Percentiles rank a stretch among this genome's conserved stretches.
phyloP scores from a whole-genome alignment of 805 yeast species.

The Kazachstania africana region DNA sequence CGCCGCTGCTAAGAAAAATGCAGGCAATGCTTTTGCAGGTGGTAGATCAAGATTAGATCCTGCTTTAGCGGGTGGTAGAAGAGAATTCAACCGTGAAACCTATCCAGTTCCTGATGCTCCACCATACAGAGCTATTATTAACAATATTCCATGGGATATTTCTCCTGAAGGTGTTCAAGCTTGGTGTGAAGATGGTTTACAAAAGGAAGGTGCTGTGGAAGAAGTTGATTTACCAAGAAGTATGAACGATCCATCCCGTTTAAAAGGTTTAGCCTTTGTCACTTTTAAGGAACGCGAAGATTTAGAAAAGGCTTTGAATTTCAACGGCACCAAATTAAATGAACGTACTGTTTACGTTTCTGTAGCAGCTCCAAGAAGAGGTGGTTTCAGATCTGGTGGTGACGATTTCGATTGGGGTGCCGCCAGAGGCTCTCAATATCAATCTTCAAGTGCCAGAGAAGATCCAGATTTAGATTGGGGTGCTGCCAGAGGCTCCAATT shows the following conservation, averaged over 20 bases:
- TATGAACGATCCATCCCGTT: constrained; percentile 43
- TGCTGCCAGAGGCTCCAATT: background rate
- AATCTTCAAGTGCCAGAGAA: constrained; percentile 24
- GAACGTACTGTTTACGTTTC: constrained; percentile 64
- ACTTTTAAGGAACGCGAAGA: constrained; percentile 70
- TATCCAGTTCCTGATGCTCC: constrained; percentile 84
- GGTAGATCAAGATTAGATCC: constrained; percentile 27
- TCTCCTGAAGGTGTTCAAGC: constrained; percentile 50
- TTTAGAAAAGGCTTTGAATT: constrained; percentile 58
- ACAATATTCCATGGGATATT: constrained; percentile 76
- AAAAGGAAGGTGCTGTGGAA: constrained; percentile 42
- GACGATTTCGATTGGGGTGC: constrained; percentile 34
- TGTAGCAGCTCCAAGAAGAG: constrained; percentile 63
- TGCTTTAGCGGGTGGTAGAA: constrained; percentile 27
- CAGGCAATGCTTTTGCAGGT: constrained; percentile 14
- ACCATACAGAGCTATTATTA: constrained; percentile 84
- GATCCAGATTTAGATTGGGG: constrained; percentile 36
- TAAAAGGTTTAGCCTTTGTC: constrained; percentile 83
- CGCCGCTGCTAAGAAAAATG: constrained; percentile 11
- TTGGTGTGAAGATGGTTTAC: constrained; percentile 46
- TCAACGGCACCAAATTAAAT: constrained; percentile 56
- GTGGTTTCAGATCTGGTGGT: constrained; percentile 31
- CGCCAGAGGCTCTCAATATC: constrained; percentile 36
- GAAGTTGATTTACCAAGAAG: constrained; percentile 69
- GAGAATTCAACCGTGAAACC: constrained; percentile 42